Evolutionary conservation across 768 basidiomycete species (phyloP).

Genomic region (Hygrophoropsis aurantiaca): DNA sequence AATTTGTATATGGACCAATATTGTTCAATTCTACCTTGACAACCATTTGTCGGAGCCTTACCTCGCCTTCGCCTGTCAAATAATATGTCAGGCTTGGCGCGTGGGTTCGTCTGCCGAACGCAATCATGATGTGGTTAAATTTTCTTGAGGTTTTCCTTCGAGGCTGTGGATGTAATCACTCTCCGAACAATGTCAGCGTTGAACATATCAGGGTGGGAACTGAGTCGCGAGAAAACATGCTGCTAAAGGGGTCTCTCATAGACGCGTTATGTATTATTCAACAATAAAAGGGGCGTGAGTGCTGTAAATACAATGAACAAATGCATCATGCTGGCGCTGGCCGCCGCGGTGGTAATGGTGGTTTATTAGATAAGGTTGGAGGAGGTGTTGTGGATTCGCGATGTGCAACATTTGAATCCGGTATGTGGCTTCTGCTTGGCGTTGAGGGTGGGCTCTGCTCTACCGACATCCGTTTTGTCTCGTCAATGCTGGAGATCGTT

Average conservation of each 20-base stretch:
- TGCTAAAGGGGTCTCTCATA: background rate
- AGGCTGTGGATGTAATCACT: too few species aligned
- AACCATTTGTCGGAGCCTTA: conserved; percentile 5
- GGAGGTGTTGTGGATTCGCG: background rate
- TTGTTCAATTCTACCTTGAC: conserved; percentile 6
- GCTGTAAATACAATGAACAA: background rate
- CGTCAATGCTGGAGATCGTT: conserved; percentile 52
- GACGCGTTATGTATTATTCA: background rate
- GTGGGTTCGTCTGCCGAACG: conserved; percentile 1
- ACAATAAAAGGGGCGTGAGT: too few species aligned
- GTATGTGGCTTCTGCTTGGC: conserved; percentile 8
- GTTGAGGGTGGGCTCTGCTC: conserved; percentile 17
- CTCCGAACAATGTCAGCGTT: too few species aligned
- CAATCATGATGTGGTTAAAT: background rate
- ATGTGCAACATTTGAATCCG: conserved; percentile 4
- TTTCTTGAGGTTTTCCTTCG: background rate
- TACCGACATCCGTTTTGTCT: conserved; percentile 26
- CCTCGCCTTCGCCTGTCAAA: conserved; percentile 2
- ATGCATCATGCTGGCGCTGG: background rate
- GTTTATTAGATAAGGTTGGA: conserved; percentile 15
- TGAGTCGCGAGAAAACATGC: background rate
- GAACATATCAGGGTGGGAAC: background rate
- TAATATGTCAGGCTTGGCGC: background rate
- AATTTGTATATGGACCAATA: too few species aligned
- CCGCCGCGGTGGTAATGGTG: conserved; percentile 37